Base-by-base conservation (phyloP, 2,329 filamentous ascomycete genomes). In the Plenodomus lindquistii region DNA sequence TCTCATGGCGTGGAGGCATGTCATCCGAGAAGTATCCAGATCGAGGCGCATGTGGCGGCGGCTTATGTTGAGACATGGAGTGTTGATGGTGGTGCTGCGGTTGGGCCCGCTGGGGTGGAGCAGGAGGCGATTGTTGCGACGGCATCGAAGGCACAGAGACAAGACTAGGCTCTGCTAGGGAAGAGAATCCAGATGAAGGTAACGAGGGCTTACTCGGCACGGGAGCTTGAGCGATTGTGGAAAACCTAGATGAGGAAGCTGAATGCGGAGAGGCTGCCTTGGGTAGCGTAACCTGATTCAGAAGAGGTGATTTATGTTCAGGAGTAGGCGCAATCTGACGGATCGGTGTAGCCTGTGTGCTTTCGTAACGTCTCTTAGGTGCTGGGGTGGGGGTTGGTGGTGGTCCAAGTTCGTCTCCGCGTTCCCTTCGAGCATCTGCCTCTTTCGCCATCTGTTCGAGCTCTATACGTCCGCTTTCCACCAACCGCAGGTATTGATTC, bases 301-400 rank as follows among this genome's bases (percentile, higher is more conserved):
- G 48, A 31, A 63, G 55, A 4, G 67, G 60, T 20, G 72, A 66
- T 35, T 75, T 74, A 19, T 75, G 69, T 34, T 79, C 77, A n/a
- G 69, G 75, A 5, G 70, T 77, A 10, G 76, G 75, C 24, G 76
- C 76, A 46, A 79, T 65, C 29, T 74, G 65, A 8, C 77, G 74
- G 13, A 73, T 73, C 16, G 69, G 61, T 44, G 66, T 60, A 13
- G 70, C 60, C 41, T 64, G 63, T 10, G 70, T 69, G 43, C 72
- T 71, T 46, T 80, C 77, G 48, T 78, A 78, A 40, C 76, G 75
- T 54, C 77, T 70, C 60, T 79, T 79, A 1, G 60, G 60, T 41
- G 77, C 74, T 11, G 76, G 75, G 22, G 76, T 78, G 2, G 77
- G 77, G n/a, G 74, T 74, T 10, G 77, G 77, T 27, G 77, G 76